Conservation (phyloP, 257 asterid genomes). For the Jasminum sambac region DNA sequence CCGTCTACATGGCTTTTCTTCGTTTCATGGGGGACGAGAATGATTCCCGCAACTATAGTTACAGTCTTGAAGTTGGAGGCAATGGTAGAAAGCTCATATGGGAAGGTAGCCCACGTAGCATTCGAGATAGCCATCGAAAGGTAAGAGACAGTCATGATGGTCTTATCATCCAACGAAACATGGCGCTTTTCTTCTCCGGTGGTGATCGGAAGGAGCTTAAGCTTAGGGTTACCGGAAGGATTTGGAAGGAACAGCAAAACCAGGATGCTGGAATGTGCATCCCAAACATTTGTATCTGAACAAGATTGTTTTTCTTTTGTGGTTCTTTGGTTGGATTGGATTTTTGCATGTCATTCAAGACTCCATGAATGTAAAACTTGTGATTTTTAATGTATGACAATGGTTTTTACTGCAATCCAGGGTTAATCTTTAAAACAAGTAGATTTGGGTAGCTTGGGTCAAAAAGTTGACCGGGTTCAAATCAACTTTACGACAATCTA, state of each 20-base stretch:
- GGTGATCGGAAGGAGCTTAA: slow-evolving; percentile 83
- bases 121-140: slow-evolving; percentile 86
- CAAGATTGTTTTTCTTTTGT: background rate
- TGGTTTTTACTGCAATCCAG: slow-evolving; percentile 8
- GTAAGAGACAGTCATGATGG: slow-evolving; percentile 86
- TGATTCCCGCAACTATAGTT: slow-evolving; percentile 74
- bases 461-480: too few relatives aligned
- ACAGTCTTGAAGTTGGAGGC: slow-evolving; percentile 79
- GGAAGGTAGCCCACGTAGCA: slow-evolving; percentile 83
- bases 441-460: too few relatives aligned
- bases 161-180: slow-evolving; percentile 69
- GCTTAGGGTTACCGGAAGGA: slow-evolving; percentile 81
- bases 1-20: slow-evolving; percentile 80
- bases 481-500: too few relatives aligned
- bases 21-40: slow-evolving; percentile 79
- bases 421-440: too few relatives aligned
- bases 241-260: slow-evolving; percentile 80
- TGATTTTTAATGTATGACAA: slow-evolving; percentile 25
- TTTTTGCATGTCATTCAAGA: slow-evolving; percentile 18
- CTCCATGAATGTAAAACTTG: background rate
- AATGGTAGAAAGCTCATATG: slow-evolving; percentile 72
- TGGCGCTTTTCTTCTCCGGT: slow-evolving; percentile 82
- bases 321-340: slow-evolving; percentile 17
- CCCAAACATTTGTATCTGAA: slow-evolving; percentile 67
- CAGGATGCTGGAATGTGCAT: slow-evolving; percentile 66